Percentiles rank a stretch among this genome's conserved stretches.
Conservation (phyloP, 2,329 filamentous ascomycete genomes). For the Atkinsonella hypoxylon region DNA sequence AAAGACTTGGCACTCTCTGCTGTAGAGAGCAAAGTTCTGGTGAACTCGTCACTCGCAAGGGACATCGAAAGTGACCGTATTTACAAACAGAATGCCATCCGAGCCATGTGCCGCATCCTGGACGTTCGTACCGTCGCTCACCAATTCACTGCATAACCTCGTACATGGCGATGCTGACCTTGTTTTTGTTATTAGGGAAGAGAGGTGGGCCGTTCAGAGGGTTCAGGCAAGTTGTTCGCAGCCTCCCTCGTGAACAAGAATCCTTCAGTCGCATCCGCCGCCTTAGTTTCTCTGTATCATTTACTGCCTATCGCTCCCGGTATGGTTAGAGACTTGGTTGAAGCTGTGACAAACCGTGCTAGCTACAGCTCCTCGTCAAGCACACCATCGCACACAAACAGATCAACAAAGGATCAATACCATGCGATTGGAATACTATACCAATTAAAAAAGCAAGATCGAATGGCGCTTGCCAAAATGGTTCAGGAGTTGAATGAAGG, state of each 20-base stretch:
- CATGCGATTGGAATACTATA: slow-evolving; percentile 95
- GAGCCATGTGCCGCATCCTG: slow-evolving; percentile 91
- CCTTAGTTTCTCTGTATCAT: slow-evolving; percentile 93
- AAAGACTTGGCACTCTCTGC: slow-evolving; percentile 94
- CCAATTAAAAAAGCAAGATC: slow-evolving; percentile 93
- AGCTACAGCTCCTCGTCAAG: slow-evolving; percentile 48
- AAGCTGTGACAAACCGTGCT: not conserved
- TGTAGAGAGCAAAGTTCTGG: slow-evolving; percentile 99
- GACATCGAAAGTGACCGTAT: slow-evolving; percentile 92
- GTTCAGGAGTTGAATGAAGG: slow-evolving; percentile 85
- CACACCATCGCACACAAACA: slow-evolving; percentile 66
- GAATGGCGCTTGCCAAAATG: slow-evolving; percentile 99
- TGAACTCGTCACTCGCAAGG: slow-evolving; percentile 99
- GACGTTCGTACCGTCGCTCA: slow-evolving; percentile 48
- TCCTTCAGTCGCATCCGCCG: slow-evolving; percentile 90
- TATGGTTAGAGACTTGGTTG: slow-evolving; percentile 77
- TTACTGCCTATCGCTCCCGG: slow-evolving; percentile 92
- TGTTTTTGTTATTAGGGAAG: not conserved
- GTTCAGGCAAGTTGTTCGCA: too few species aligned
- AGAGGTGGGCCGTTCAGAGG: too few species aligned
- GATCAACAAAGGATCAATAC: slow-evolving; percentile 96
- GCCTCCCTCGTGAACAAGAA: slow-evolving; percentile 89
- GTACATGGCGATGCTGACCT: not conserved
- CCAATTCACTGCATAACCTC: not conserved
- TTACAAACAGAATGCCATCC: slow-evolving; percentile 90